Base-by-base conservation (phyloP, 257 asterid species). In the Anisodus tanguticus region DNA sequence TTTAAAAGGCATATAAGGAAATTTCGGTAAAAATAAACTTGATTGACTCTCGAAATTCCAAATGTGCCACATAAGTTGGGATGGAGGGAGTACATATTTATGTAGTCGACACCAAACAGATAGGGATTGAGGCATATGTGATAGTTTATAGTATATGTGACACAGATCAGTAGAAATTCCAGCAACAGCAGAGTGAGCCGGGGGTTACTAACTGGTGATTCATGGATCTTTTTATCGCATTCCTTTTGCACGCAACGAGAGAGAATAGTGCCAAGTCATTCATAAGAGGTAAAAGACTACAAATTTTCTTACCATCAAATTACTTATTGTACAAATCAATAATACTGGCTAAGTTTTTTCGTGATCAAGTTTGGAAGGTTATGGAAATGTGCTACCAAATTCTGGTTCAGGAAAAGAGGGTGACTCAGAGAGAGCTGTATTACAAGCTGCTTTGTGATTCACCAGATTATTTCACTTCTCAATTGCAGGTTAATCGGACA, bases 361-460 rank as follows among this genome's bases (percentile, higher is more conserved):
- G 37, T 54, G 97, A 85, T 39, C 47, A 84, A 96, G 98, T 96
- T 80, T 96, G 99, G 99, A 96, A 94, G 92, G 93, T 89, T 82
- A 96, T 96, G 99, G 97, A 91, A 81, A 94, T 93, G 92, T 94
- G 98, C 83, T 91, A 94, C 83, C 92, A 90, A 87, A 90, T 92
- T 84, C 87, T 94, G 90, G 90, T 86, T 59, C 92, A 91, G 83
- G 97, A 92, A 80, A 96, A 94, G 88, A 92, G 88, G 90, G 97
- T 96, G 51, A 96, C 98, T 85, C 98, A 96, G 87, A 90, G 98
- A 87, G 99, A 94, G 84, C 87, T 96, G 76, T 96, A 94, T 84
- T 96, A 96, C 91, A 96, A 90, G 88, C 82, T 96, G 89, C 93
- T 96, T 0, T 91, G 98, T 53, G 91, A 90, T 89, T 92, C 98